These are phyloP conservation scores for Alnus rubra DNA, from an alignment of 306 rosid species.

Conservation along the genomic window DNA sequence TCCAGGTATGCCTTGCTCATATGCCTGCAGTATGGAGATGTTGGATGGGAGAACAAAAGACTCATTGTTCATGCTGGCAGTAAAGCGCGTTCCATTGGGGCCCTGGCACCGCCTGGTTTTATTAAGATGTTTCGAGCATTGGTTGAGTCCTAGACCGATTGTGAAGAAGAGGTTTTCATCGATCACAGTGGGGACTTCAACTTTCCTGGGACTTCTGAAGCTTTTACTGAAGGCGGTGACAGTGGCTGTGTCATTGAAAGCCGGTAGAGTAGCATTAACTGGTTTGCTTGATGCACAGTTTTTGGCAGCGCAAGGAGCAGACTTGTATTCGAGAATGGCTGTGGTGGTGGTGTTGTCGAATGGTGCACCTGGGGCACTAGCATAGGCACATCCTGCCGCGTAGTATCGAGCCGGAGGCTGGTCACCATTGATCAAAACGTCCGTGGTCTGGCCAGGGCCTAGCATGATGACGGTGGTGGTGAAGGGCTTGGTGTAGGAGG, in stretches of 20 bases:
- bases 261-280: slow-evolving; percentile 61
- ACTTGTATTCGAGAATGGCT: slow-evolving; percentile 72
- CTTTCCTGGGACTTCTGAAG: slow-evolving; percentile 54
- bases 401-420: slow-evolving; percentile 69
- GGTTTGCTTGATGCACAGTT: slow-evolving; percentile 47
- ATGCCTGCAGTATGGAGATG: slow-evolving; percentile 76
- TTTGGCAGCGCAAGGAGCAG: slow-evolving; percentile 52
- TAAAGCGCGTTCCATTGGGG: slow-evolving; percentile 84
- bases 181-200: slow-evolving; percentile 58
- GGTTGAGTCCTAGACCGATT: slow-evolving; percentile 70
- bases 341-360: slow-evolving; percentile 92
- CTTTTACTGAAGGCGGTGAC: slow-evolving; percentile 67
- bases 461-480: slow-evolving; percentile 75
- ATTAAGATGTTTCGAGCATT: slow-evolving; percentile 53
- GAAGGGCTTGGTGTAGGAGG: slow-evolving; percentile 84
- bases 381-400: slow-evolving; percentile 78
- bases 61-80: slow-evolving; percentile 80
- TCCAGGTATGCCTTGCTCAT: slow-evolving; percentile 52
- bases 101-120: slow-evolving; percentile 54
- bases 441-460: slow-evolving; percentile 97
- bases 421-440: slow-evolving; percentile 72
- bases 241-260: slow-evolving; percentile 75
- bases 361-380: slow-evolving; percentile 68
- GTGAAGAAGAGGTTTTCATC: slow-evolving; percentile 82
- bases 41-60: slow-evolving; percentile 73